Conservation (phyloP, 140 eudicot genomes). For the Bidens hawaiensis region DNA sequence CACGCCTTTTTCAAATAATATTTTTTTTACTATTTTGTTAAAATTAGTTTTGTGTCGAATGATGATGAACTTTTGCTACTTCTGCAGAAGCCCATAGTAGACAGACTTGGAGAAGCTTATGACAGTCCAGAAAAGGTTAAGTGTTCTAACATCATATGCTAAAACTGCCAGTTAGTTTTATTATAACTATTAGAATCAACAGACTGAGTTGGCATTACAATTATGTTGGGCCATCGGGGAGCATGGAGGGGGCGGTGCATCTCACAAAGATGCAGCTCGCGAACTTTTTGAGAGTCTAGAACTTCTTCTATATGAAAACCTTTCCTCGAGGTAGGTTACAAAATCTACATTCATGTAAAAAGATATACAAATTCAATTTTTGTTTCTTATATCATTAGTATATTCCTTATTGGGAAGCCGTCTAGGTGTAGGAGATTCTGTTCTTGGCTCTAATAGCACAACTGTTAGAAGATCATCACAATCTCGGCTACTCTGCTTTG, state of each 20-base stretch:
- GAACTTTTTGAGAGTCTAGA: slow-evolving; percentile 95
- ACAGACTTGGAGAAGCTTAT: slow-evolving; percentile 94
- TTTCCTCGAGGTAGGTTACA: slow-evolving; percentile 64
- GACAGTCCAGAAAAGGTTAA: slow-evolving; percentile 80
- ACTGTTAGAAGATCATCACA: slow-evolving; percentile 72
- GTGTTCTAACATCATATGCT: not conserved
- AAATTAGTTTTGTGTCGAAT: too few species aligned
- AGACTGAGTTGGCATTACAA: slow-evolving; percentile 94
- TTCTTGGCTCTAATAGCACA: slow-evolving; percentile 57
- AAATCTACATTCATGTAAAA: slow-evolving; percentile 1
- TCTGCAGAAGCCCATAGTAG: slow-evolving; percentile 85
- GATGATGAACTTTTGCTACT: slow-evolving; percentile 6
- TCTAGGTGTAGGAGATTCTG: slow-evolving; percentile 68
- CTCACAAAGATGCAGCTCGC: slow-evolving; percentile 90
- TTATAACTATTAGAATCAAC: not conserved
- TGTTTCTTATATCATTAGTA: not conserved
- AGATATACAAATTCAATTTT: not conserved
- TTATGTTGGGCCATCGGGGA: slow-evolving; percentile 99
- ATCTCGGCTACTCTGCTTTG: slow-evolving; percentile 90
- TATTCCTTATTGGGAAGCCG: slow-evolving; percentile 46
- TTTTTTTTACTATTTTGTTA: not conserved
- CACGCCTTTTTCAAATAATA: not conserved
- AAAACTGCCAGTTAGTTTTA: not conserved
- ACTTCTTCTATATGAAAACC: slow-evolving; percentile 83
- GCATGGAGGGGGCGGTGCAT: slow-evolving; percentile 89